Base-by-base conservation (phyloP, 2,329 filamentous ascomycete species). In the Biscogniauxia sp. region DNA sequence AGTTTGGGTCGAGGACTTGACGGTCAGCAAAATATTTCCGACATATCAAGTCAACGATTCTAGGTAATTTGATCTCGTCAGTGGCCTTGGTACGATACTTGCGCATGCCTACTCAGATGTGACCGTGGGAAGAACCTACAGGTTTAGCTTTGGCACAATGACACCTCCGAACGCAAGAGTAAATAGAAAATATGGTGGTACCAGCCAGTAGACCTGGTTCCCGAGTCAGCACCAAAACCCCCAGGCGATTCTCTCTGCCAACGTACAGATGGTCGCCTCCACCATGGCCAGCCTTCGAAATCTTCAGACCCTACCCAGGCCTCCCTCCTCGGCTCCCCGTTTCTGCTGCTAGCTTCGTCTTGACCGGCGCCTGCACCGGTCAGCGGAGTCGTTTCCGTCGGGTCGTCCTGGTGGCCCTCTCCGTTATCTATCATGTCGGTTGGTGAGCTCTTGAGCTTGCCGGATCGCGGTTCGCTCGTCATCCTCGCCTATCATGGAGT, bases 161-260 rank as follows among this genome's bases (percentile, higher is more conserved):
- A 91, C 85, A 59, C 92, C 92, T 32, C 94, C 95, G 74, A 95
- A 94, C 0, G 93, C 93, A 57, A 96, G 79, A 0, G 92, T 92
- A 72, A 92, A 94, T 52, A 97, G 76, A 59, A 90, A 82, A 75
- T 93, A 95, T 0, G 93, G 91, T 0, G 84, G 86, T 7, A 98
- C 75, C 4, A 98, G 81, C 91, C 93, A 98, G 75, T 83, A 91
- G 56, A 96, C 85, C 91, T 91, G 62, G 37, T 15, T 15, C 28
- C 45, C 59, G 61, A 55, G 63, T 76, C 66, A 76, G 73, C 57
- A 9, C 32, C 32, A 15, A 37, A 37, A 37, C 2, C 32, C 32
- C 9, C 13, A 15, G 13, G 32, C 2, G 3, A 9, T 37, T 37
- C 13, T 7, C 5, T 6, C 17, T 19, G 17, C 17, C 7, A 63